Evolutionary conservation across 2,329 filamentous ascomycete species (phyloP), one percentile per base, ranked within the genome.

Genomic region (Fusarium nanum): DNA sequence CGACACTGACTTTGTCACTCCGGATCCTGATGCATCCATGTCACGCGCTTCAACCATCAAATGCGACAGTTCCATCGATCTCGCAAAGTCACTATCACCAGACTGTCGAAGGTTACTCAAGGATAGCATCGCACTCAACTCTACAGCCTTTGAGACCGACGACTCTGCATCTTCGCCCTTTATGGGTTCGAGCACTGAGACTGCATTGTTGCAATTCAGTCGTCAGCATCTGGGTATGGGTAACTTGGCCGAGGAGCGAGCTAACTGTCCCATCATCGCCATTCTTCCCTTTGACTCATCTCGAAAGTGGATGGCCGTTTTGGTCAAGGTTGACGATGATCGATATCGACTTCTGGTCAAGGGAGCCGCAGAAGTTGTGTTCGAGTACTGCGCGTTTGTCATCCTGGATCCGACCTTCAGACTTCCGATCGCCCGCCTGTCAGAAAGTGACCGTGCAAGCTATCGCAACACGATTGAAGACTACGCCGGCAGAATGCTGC

Each of bases 401-500:
- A 68, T 85, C 5, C 68, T 77, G 50, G 87, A 88, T 28, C 82
- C 88, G 0, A 81, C 74, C 0, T 76, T 73, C 7, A 75, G 75
- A 10, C 60, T 79, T 2, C 72, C 73, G 1, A 72, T 75, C 7
- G 72, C 66, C 4, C 70, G 76, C 5, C 68, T 82, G 4, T 75
- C 75, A 2, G 76, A 78, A n/a, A 73, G 77, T 2, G 75, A 77
- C n/a, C 75, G 78, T 6, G 67, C 70, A 22, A 76, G 75, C 42
- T 74, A 81, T 20, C 71, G 76, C n/a, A 73, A 70, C 18, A 79
- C 77, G 1, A 82, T 82, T 11, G 72, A 78, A 12, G 75, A 76
- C 14, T 93, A 93, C 73, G 91, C 92, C 3, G 86, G 86, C 9
- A 86, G 88, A 11, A 92, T 91, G 60, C 85, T 95, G 14, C 89